Evolutionary conservation across 805 yeast genomes (phyloP).

Genomic region (Cyberlindnera mrakii): DNA sequence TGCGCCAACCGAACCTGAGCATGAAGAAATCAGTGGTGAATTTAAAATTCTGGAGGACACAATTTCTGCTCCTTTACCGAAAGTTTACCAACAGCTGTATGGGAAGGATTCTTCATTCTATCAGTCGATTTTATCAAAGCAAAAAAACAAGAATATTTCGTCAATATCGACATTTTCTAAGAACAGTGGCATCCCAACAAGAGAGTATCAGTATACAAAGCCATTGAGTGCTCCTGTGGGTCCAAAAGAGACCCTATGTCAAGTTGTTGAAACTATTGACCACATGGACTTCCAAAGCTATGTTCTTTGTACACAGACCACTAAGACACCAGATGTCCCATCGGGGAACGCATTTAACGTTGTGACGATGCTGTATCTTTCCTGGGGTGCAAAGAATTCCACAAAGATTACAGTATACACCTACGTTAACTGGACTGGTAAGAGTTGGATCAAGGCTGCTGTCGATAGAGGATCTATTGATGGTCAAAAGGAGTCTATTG

Average conservation of each 20-base stretch:
- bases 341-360: constrained; percentile 65
- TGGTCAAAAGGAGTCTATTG: constrained; percentile 61
- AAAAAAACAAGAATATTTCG: constrained; percentile 57
- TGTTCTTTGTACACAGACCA: constrained; percentile 47
- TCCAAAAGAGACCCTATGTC: constrained; percentile 68
- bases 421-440: constrained; percentile 62
- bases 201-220: constrained; percentile 54
- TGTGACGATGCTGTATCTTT: constrained; percentile 47
- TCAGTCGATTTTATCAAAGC: constrained; percentile 43
- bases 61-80: constrained; percentile 61
- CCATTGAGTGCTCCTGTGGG: constrained; percentile 68
- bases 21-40: constrained; percentile 42
- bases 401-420: constrained; percentile 51
- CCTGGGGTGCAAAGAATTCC: constrained; percentile 56
- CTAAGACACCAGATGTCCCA: constrained; percentile 80
- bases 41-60: constrained; percentile 47
- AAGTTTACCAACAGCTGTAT: constrained; percentile 50
- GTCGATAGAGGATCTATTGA: constrained; percentile 69
- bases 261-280: constrained; percentile 54
- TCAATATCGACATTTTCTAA: constrained; percentile 36
- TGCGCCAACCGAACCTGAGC: constrained; percentile 40
- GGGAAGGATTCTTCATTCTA: constrained; percentile 49
- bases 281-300: constrained; percentile 41
- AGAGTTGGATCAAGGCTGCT: constrained; percentile 73
- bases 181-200: constrained; percentile 24